Base-by-base conservation (phyloP, 768 basidiomycete genomes). In the Boletus eberwhitei region DNA sequence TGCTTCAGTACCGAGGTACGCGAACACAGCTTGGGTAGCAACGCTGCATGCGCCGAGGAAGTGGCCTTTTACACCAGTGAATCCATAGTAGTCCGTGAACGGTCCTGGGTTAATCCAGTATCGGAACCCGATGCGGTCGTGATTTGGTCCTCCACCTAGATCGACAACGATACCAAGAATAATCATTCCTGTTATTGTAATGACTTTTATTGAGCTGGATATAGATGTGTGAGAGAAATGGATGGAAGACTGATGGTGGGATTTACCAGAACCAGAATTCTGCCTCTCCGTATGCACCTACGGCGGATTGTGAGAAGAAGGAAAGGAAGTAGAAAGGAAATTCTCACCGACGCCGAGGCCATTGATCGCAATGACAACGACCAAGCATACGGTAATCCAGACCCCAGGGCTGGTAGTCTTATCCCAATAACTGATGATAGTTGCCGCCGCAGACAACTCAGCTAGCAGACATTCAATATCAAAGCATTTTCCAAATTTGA, bases 1-100 rank as follows among this genome's bases (percentile, higher is more conserved):
- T 37, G 71, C 69, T 62, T 86, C 84, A 1, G 83, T 82, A 13
- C 85, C 85, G 29, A 80, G 74, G 66, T 75, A 84, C 13, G 81
- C 77, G 71, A 85, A 85, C 4, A 79, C 80, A 14, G 84, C 85
- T 60, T 84, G 80, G 9, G 75, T 77, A 50, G 81, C 74, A 44
- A 82, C 82, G 2, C 79, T 74, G 72, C 77, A 83, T 52, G 72
- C 73, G 5, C 74, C 75, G 13, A 77, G 63, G 73, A 86, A 86
- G 26, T 74, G 75, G 21, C 83, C 83, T 38, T 73, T 74, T 2
- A 72, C 52, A 1, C 84, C 84, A 26, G 61, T 50, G 39, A 74
- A 70, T 4, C 61, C 65, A 36, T 71, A 11, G 52, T 56, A 79
- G 56, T 84, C 72, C 1, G 72, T 74, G 59, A 87, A 80, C 0